Evolutionary conservation across 345 rosid species (phyloP).

Genomic region (Linum tenue): DNA sequence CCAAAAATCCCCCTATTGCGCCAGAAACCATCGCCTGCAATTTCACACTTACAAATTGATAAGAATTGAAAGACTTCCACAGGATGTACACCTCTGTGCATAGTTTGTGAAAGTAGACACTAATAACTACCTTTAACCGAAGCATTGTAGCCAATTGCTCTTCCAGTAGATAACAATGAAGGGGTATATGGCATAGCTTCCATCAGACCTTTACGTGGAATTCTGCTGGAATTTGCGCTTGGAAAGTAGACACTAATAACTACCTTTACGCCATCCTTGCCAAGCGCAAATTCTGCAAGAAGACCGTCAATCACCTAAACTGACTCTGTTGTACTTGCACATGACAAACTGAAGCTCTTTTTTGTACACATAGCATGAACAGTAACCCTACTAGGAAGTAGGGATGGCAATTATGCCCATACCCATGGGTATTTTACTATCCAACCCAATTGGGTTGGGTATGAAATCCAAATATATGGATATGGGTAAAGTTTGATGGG

Average conservation of each 20-base stretch:
- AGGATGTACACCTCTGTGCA: neutral
- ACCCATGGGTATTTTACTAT: too few relatives aligned
- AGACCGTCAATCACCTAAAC: slow-evolving; percentile 91
- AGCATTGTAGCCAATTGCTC: slow-evolving; percentile 91
- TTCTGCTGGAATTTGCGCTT: too few relatives aligned
- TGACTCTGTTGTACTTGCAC: slow-evolving; percentile 21
- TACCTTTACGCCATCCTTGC: too few relatives aligned
- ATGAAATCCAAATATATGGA: too few relatives aligned
- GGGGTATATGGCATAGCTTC: slow-evolving; percentile 83
- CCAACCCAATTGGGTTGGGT: too few relatives aligned
- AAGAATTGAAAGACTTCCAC: neutral
- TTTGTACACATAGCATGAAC: too few relatives aligned
- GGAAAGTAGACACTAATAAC: too few relatives aligned
- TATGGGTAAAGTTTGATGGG: too few relatives aligned
- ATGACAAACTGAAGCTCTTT: slow-evolving; percentile 16
- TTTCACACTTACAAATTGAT: neutral
- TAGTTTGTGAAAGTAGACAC: neutral
- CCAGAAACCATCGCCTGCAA: slow-evolving; percentile 93
- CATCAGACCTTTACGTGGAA: slow-evolving; percentile 39
- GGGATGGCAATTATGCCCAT: too few relatives aligned
- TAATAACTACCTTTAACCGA: slow-evolving; percentile 63
- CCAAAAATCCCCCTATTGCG: slow-evolving; percentile 87
- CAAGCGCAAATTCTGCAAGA: too few relatives aligned
- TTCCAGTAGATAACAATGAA: slow-evolving; percentile 51
- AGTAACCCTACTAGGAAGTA: too few relatives aligned